Evolutionary conservation across 352 stramenopile genomes (phyloP), one percentile per base, ranked within the genome.

Genomic region (Pythium rishiriense): DNA sequence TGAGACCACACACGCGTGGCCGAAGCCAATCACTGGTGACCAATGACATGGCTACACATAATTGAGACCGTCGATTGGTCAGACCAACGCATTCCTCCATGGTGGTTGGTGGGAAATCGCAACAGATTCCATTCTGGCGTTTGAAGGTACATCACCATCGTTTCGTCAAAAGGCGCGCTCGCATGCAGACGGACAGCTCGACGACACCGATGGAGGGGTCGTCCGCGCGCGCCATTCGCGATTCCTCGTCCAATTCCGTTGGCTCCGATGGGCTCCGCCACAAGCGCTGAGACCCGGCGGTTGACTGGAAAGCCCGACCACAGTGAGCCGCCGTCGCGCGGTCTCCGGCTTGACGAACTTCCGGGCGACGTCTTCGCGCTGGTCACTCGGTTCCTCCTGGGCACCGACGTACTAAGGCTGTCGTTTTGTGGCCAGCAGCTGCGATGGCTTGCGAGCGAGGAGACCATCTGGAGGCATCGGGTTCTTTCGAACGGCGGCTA

Each of bases 401-500:
- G 69, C 14, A 70, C 53, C 39, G 69, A 73, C 17, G 51, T 59
- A 22, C 67, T 73, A 14, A 63, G 63, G 24, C 56, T 75, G 21
- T 72, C 69, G 2, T 42, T 65, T 14, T 48, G 58, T 31, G 66
- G 65, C 25, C 54, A 17, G 3, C 48, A 1, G 1, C 9, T 56
- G 14, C 17, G 15, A 8, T n/a, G 19, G 19, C 21, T 49, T 5
- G 35, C 53, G 22, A 26, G 35, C 22, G 46, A 33, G 24, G 57
- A 58, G n/a, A 19, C 22, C 3, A 19, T 65, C 0, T 65, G 58
- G 58, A 24, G 19, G 9, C 25, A 50, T 52, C 58, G 58, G 0
- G 25, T 65, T 7, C n/a, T 19, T 6, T 46, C 41, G 45, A 10
- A 15, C 12, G 7, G 2, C 1, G 22, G 26, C 26, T 41, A 54